Evolutionary conservation across 768 basidiomycete species (phyloP), one percentile per base, ranked within the genome.

Genomic region (Lyophyllum shimeji): DNA sequence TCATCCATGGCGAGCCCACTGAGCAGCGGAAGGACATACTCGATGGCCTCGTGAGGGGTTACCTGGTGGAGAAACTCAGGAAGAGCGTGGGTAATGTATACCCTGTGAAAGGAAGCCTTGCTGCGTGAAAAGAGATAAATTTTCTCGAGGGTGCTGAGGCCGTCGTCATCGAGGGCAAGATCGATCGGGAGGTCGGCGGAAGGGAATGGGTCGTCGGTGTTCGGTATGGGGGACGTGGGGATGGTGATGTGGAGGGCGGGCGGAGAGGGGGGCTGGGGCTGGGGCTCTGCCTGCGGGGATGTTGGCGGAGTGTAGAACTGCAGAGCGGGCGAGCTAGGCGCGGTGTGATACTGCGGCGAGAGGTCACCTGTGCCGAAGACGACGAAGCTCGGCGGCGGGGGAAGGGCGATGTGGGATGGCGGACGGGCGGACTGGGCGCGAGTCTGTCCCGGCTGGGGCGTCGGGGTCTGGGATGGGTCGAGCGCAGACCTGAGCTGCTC

Each of bases 11-110:
- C 92, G 25, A 98, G 82, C 42, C 82, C 82, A 49, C 82, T 88
- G 54, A 98, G 81, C n/a, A 97, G 82, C 1, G 95, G 95, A 18
- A 96, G 74, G 54, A 98, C 92, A 66, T 96, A 98, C 69, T 94
- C 90, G 62, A 93, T 86, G 4, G 93, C 93, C 61, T 98, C 95
- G 53, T 84, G 82, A 2, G 95, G 89, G 17, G 89, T 78, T 50
- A 97, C 89, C 46, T 87, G 77, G 55, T 79, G 71, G 31, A 98
- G 81, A 71, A 90, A 86, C 2, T 83, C 77, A n/a, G 89, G 88
- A 33, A 98, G 81, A 34, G 89, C 84, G 63, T 89, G 87, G 0
- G 89, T 84, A 66, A 98, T 95, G 74, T 87, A 96, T 39, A 91
- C 81, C 37, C 92, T 74, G 63, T 80, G 77, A 58, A 75, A 78